Base-by-base conservation (phyloP, 2,329 filamentous ascomycete genomes). In the Aphanoascus verrucosus region DNA sequence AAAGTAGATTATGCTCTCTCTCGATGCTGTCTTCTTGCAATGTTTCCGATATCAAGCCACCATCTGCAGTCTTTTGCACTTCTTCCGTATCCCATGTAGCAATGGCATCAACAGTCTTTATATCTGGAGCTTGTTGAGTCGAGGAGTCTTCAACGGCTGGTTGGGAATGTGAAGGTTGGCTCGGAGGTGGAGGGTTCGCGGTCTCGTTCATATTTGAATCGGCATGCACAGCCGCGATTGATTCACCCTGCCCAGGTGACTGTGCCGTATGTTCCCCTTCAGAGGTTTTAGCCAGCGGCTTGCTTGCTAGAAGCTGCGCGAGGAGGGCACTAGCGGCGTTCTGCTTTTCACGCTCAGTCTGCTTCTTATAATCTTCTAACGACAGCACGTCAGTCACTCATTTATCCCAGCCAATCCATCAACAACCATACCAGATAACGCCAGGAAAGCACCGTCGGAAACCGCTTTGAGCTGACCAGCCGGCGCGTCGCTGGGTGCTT, bases 271-370 rank as follows among this genome's bases (percentile, higher is more conserved):
- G 41, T 15, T 46, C 44, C 28, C 37, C 37, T 48, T 23, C 38
- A 15, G 53, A 31, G 12, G 35, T 62, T 53, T 44, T 46, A 5
- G 15, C 19, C 47, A 40, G 17, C n/a, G 61, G 56, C 55, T 67
- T 65, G 55, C 66, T 67, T 41, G 68, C 67, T 51, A 72, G 64
- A 7, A 72, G 62, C 59, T 72, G 69, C 35, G 70, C 69, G 43
- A 72, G 62, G 14, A 72, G 64, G 42, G 69, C 66, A 23, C 67
- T 69, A 53, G 70, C 69, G 42, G 69, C 69, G 41, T 63, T 68
- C 56, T 72, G 69, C 40, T 68, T 68, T 48, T 68, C 65, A 53
- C 63, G 54, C 52, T 69, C 62, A 15, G 58, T 58, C 40, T 53
- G 55, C 55, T 64, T 63, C 45, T 65, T 64, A 15, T 61, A 56